Base-by-base conservation (phyloP, 192 early-diverging fungal genomes). In the Backusella psychrophila region DNA sequence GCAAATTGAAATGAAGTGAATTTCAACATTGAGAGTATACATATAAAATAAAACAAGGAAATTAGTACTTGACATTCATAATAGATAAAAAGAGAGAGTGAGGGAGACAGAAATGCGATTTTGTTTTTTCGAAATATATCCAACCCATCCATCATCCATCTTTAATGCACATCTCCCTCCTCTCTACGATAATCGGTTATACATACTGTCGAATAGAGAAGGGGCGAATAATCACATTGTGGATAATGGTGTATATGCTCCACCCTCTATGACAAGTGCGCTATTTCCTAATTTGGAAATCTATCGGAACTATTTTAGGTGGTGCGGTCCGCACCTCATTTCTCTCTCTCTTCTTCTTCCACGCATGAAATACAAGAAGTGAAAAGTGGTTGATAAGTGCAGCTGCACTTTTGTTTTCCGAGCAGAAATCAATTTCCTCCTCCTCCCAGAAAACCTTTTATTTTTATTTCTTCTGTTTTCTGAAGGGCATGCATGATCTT, bases 131-230 rank as follows among this genome's bases (percentile, higher is more conserved):
- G 0, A 56, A 26, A 11, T n/a, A 23, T 23, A 8, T 23, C 53
- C 53, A 21, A 56, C 26, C 21, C 53, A 56, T 56, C 53, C 53
- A 56, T 56, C 19, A 56, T 21, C 53, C 8, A 56, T 21, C 53
- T 23, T 56, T 19, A 9, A 23, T 11, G 3, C 21, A 23, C 11
- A 8, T 56, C 53, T 56, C 53, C n/a, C 19, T 23, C 19, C n/a
- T 71, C 42, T 71, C 70, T 19, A 9, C 8, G 38, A 19, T 44
- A 35, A n/a, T n/a, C 42, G 38, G 70, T 17, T 71, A 71, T 71
- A 71, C 70, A 29, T 42, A 71, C 70, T 71, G 70, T 71, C 70
- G 41, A 71, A 46, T 38, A 71, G 70, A 71, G 70, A 71, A 71
- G 42, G 70, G 29, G 70, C 44, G 53, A 56, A 56, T 12, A 26